phyloP scores from a whole-genome alignment of 371 early-diverging fungal species.

The Apophysomyces variabilis region DNA sequence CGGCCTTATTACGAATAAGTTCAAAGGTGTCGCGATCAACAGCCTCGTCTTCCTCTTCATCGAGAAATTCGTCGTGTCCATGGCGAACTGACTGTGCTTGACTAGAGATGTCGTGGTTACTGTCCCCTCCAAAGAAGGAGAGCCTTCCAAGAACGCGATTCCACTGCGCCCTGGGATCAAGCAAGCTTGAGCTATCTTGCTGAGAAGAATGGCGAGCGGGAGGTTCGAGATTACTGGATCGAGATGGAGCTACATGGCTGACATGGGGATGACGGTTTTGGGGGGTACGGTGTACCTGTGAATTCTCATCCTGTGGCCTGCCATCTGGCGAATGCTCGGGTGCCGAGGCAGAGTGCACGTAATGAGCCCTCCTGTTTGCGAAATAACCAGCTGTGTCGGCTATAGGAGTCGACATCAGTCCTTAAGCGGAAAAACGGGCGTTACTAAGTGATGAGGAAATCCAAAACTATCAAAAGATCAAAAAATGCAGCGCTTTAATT shows the following conservation, averaged over 20 bases:
- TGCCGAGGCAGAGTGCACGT: constrained; percentile 6
- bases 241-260: not conserved
- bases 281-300: not conserved
- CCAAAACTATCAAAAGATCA: constrained; percentile 1
- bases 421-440: constrained; percentile 11
- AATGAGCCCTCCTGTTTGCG: constrained; percentile 25
- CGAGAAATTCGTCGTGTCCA: constrained; percentile 3
- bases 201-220: not conserved
- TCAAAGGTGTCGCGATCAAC: constrained; percentile 38
- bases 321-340: constrained; percentile 12
- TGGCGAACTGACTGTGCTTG: constrained; percentile 2
- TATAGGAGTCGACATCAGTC: constrained; percentile 48
- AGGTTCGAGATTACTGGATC: not conserved
- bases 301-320: constrained; percentile 6
- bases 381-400: constrained; percentile 49
- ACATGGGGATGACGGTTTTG: constrained; percentile 6
- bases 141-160: constrained; percentile 13
- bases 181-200: constrained; percentile 11
- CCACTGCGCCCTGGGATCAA: constrained; percentile 16
- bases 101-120: constrained; percentile 10
- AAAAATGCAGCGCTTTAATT: constrained; percentile 13
- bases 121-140: constrained; percentile 8
- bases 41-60: constrained; percentile 23
- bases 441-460: not conserved
- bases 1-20: constrained; percentile 18